Percentiles rank a stretch among this genome's conserved stretches.
Conservation (phyloP, 2,329 filamentous ascomycete species). For the Chlorencoelia australis region DNA sequence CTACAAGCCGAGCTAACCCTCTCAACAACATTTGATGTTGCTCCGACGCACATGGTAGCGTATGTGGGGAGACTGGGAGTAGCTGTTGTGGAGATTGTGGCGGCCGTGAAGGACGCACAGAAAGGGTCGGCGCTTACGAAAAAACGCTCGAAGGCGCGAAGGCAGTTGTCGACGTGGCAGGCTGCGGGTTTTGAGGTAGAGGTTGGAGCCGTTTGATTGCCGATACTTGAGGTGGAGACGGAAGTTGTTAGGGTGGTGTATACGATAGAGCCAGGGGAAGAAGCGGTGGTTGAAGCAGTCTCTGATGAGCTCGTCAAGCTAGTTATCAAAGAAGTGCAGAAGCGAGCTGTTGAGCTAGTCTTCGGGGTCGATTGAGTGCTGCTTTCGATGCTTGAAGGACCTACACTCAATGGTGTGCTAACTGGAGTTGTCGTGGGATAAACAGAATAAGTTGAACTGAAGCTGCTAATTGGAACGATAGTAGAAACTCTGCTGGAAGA, state of each 20-base stretch:
- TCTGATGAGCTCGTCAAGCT: neutral
- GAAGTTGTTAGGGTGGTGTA: neutral
- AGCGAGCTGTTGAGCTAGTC: neutral
- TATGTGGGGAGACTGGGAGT: neutral
- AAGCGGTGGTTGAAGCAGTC: neutral
- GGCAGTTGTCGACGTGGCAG: neutral
- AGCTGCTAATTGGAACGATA: neutral
- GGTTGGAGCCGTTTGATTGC: neutral
- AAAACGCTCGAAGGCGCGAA: neutral
- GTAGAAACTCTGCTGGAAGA: neutral
- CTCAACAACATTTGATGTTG: neutral
- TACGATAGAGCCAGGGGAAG: neutral
- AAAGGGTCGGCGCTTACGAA: neutral
- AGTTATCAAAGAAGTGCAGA: neutral
- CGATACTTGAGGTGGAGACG: neutral
- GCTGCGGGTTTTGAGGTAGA: neutral
- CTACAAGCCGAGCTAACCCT: constrained; percentile 1
- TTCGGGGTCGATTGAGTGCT: neutral
- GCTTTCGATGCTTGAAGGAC: neutral
- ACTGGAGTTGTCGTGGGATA: neutral
- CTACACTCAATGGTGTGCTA: neutral
- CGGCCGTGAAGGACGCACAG: neutral
- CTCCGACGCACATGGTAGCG: too few relatives aligned
- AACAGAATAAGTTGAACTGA: neutral
- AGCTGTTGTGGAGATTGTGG: neutral